phyloP scores from a whole-genome alignment of 2,329 filamentous ascomycete species.

The Alternaria gansuensis region DNA sequence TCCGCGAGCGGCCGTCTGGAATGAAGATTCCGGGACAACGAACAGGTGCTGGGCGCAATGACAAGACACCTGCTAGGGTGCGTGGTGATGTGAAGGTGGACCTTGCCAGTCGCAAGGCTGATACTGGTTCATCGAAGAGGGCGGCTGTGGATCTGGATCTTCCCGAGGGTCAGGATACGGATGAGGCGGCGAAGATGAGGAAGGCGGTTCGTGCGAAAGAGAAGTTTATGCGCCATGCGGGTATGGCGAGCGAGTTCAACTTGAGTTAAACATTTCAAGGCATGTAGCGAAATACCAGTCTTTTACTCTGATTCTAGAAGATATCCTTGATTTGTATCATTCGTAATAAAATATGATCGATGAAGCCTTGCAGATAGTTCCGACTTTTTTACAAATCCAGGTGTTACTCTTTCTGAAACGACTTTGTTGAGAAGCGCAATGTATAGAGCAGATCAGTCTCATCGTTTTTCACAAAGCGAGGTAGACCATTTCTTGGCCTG shows the following conservation, averaged over 20 bases:
- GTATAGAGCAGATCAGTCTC: too few relatives aligned
- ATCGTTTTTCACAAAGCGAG: too few relatives aligned
- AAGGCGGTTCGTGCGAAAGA: slow-evolving; percentile 61
- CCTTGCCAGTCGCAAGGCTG: slow-evolving; percentile 51
- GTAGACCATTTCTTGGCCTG: too few relatives aligned
- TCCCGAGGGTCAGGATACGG: slow-evolving; percentile 58
- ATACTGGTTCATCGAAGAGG: slow-evolving; percentile 29
- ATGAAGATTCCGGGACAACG: slow-evolving; percentile 68
- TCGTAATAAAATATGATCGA: neutral
- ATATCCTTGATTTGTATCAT: neutral
- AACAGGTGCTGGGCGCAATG: slow-evolving; percentile 53
- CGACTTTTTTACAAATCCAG: too few relatives aligned
- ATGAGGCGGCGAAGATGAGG: slow-evolving; percentile 69
- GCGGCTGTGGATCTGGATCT: slow-evolving; percentile 42
- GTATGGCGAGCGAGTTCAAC: slow-evolving; percentile 72
- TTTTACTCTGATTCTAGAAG: too few relatives aligned
- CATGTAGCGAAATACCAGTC: neutral
- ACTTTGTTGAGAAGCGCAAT: too few relatives aligned
- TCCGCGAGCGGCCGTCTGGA: slow-evolving; percentile 86
- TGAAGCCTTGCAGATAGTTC: too few relatives aligned
- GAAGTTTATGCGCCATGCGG: slow-evolving; percentile 61
- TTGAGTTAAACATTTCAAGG: slow-evolving; percentile 59
- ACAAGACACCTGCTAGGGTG: slow-evolving; percentile 52
- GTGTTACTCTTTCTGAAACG: too few relatives aligned
- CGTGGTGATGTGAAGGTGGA: slow-evolving; percentile 50